A percentile compares a stretch with the other conserved stretches of the same genome.
Evolutionary conservation across 2,329 filamentous ascomycete species (phyloP).

Genomic region (Exutisphaerella laricina): DNA sequence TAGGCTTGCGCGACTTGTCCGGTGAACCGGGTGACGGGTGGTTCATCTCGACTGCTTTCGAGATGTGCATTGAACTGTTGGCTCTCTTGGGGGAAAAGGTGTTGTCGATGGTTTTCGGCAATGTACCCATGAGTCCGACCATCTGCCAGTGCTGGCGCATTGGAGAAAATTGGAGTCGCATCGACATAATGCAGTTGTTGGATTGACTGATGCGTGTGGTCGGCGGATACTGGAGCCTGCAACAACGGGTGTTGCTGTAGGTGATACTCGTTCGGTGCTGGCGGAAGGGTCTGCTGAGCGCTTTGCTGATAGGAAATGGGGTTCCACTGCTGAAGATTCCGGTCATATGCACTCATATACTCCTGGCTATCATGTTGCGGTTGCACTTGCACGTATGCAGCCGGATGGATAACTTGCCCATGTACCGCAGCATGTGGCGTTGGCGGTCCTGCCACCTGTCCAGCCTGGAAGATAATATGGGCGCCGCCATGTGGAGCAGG

Average conservation of each 20-base stretch:
- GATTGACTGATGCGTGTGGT: neutral
- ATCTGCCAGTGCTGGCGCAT: neutral
- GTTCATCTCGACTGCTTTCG: no score
- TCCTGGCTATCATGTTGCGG: slow-evolving; percentile 11
- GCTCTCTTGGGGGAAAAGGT: no score
- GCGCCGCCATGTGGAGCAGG: slow-evolving; percentile 39
- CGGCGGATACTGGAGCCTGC: no score
- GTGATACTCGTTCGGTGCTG: slow-evolving; percentile 6
- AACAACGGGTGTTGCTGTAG: no score
- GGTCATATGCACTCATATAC: slow-evolving; percentile 11
- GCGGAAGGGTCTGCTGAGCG: neutral
- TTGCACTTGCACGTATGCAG: slow-evolving; percentile 12
- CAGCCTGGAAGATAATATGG: slow-evolving; percentile 35
- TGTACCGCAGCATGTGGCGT: slow-evolving; percentile 3
- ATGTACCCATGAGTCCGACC: neutral
- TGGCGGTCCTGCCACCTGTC: slow-evolving; percentile 6
- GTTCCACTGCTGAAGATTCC: slow-evolving; percentile 13
- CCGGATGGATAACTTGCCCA: slow-evolving; percentile 5
- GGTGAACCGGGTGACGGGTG: no score
- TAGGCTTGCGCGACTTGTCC: neutral
- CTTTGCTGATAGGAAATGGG: slow-evolving; percentile 9
- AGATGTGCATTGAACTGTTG: no score
- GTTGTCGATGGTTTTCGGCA: neutral
- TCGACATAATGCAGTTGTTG: neutral
- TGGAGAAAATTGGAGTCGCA: no score